phyloP scores from a whole-genome alignment of 257 asterid species.

The Petunia axillaris region DNA sequence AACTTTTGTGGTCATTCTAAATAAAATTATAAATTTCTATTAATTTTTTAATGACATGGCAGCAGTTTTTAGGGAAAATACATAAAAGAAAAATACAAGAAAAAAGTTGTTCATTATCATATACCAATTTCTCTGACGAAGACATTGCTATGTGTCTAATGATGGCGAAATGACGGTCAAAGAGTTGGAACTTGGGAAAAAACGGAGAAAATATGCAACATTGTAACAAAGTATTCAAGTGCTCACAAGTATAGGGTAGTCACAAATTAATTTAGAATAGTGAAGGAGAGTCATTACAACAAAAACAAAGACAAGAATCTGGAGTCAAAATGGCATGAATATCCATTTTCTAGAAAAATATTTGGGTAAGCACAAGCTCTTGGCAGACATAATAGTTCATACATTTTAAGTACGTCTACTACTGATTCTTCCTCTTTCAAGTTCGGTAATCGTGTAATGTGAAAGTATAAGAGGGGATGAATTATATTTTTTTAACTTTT shows the following conservation, averaged over 20 bases:
- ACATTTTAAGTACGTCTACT: slow-evolving; percentile 12
- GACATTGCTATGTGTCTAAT: slow-evolving; percentile 60
- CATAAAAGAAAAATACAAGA: neutral
- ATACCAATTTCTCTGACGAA: slow-evolving; percentile 30
- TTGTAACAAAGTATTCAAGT: slow-evolving; percentile 41
- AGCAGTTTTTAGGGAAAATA: too few relatives aligned
- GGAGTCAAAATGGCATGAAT: slow-evolving; percentile 39
- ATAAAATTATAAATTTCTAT: too few relatives aligned
- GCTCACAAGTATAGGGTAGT: slow-evolving; percentile 53
- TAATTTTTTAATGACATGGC: too few relatives aligned
- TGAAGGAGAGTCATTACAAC: slow-evolving; percentile 14
- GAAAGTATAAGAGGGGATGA: too few relatives aligned
- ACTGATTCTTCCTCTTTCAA: neutral
- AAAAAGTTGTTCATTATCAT: neutral
- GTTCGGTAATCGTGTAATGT: neutral
- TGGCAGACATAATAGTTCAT: slow-evolving; percentile 70
- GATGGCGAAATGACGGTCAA: neutral
- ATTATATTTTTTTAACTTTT: too few relatives aligned
- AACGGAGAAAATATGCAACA: slow-evolving; percentile 35
- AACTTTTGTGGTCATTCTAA: too few relatives aligned
- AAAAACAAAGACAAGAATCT: neutral
- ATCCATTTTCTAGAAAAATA: slow-evolving; percentile 51
- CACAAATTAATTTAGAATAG: slow-evolving; percentile 37
- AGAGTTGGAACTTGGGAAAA: neutral
- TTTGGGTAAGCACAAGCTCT: slow-evolving; percentile 63